phyloP scores from a whole-genome alignment of 108 stramenopile genomes.

The Conticribra guillardii region DNA sequence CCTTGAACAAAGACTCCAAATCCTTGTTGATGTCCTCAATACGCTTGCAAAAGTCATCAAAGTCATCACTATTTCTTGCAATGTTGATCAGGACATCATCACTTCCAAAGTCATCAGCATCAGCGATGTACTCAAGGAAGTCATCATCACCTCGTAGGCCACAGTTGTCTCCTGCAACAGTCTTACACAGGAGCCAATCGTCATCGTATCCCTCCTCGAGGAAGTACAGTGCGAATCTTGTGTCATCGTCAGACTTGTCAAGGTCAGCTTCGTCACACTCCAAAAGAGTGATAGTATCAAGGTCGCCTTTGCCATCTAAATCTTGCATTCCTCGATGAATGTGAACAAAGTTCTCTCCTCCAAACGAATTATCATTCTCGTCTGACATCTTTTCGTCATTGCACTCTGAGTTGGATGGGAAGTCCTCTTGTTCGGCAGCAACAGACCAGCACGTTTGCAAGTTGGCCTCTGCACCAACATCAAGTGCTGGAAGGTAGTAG shows the following conservation, averaged over 20 bases:
- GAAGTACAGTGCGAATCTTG: constrained; percentile 30
- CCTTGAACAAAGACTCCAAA: constrained; percentile 11
- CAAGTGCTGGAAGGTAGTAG: constrained; percentile 33
- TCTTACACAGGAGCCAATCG: constrained; percentile 23
- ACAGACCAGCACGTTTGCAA: constrained; percentile 49
- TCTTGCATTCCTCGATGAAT: constrained; percentile 46
- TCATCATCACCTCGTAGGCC: constrained; percentile 21
- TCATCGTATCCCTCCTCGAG: constrained; percentile 22
- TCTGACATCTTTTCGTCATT: constrained; percentile 11
- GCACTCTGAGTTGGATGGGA: constrained; percentile 18
- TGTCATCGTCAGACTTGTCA: not conserved
- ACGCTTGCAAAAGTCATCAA: constrained; percentile 33
- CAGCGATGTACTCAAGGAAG: constrained; percentile 3
- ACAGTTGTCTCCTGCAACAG: constrained; percentile 8
- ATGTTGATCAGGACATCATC: constrained; percentile 21
- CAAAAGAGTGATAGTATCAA: constrained; percentile 8
- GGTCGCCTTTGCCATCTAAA: constrained; percentile 22
- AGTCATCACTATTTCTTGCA: constrained; percentile 33
- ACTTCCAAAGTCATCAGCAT: constrained; percentile 12
- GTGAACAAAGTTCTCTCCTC: constrained; percentile 28
- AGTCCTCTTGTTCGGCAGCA: constrained; percentile 30
- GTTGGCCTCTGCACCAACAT: constrained; percentile 37
- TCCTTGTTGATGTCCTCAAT: constrained; percentile 21
- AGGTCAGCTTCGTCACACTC: constrained; percentile 15
- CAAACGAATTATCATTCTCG: constrained; percentile 17